Base-by-base conservation (phyloP, 2,329 filamentous ascomycete genomes). In the Pestalotiopsis fici region DNA sequence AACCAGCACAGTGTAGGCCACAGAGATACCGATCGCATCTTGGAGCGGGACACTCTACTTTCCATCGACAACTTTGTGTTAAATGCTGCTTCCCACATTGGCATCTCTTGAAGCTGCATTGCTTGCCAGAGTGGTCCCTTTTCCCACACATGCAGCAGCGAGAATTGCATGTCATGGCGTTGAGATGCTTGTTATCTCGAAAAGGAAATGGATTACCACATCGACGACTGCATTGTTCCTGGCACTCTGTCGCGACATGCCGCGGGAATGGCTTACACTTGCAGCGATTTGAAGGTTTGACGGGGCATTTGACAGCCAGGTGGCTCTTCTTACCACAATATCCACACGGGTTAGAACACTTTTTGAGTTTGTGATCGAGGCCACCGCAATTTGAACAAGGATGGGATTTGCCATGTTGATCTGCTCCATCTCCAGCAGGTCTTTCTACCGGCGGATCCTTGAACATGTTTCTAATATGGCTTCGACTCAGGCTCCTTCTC, bases 131-230 rank as follows among this genome's bases (percentile, higher is more conserved):
- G 67, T 83, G 80, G 2, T 78, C 78, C 23, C 68, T 71, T 3
- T 77, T 65, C n/a, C 80, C 80, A 66, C 81, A 82, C 80, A 82
- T 82, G 68, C 80, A 82, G 69, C 80, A 82, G 21, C 81, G 75
- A 18, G 71, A 60, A 21, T 69, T 68, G 71, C 80, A 83, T 3
- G 73, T 71, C 75, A 83, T 81, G 56, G 80, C 80, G 56, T 76
- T 79, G 31, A 71, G 71, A 68, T 81, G 77, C 59, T 71, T 72
- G 69, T 71, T 71, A 57, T 73, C 71, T 6, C 76, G 76, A 2
- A 71, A 69, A 0, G 67, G 67, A 12, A 69, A 60, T 2, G 68
- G 63, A 39, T 70, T 71, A n/a, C 78, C 78, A 39, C 79, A 81
- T 13, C 67, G 66, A 54, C 77, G 76, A 50, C 74, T 78, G 69